Evolutionary conservation across 352 stramenopile species (phyloP), one percentile per base, ranked within the genome.

Genomic region (Globisporangium acanthophoron): DNA sequence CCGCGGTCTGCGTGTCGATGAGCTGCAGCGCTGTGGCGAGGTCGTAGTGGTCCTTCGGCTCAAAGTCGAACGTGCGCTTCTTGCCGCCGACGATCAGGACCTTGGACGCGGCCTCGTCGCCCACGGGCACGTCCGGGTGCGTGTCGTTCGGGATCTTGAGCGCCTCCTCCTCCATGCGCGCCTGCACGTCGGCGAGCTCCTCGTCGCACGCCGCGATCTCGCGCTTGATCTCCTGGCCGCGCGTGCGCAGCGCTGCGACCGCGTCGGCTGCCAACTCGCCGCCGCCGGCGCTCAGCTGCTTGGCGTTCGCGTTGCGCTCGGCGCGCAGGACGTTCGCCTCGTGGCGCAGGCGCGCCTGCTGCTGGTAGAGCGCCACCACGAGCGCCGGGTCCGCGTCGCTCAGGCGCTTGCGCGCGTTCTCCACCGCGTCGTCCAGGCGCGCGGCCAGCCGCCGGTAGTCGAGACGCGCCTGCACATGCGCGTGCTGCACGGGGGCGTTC

Each of bases 91-190:
- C 74, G 27, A 64, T 53, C 0, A 92, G 43, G 9, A 89, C 67
- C 20, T 69, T 65, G 1, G 83, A 90, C 24, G 83, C 69, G 6
- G 73, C 70, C 56, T 90, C 78, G 8, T 72, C 61, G 1, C 83
- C 82, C 9, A 89, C 65, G 15, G 82, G 80, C 13, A 80, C 78
- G 37, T 91, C 69, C 1, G 81, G 83, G 33, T 92, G 80, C 35
- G 81, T 92, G 33, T 87, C 76, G 59, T 92, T 92, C 13, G 80
- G 85, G 41, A 91, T 76, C 60, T 88, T 86, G 49, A 90, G 66
- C 1, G 81, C 85, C 55, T 94, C 85, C 8, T 70, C 51, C 53
- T 91, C 81, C 27, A 94, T 58, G 11, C 77, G 58, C 29, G 69
- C 57, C 13, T 73, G 76, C 40, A 94, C 60, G 16, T 57, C 45